Percentiles rank a stretch among this genome's conserved stretches.
Evolutionary conservation across 2,329 filamentous ascomycete genomes (phyloP).

Genomic region (Scortechinia acanthostroma): DNA sequence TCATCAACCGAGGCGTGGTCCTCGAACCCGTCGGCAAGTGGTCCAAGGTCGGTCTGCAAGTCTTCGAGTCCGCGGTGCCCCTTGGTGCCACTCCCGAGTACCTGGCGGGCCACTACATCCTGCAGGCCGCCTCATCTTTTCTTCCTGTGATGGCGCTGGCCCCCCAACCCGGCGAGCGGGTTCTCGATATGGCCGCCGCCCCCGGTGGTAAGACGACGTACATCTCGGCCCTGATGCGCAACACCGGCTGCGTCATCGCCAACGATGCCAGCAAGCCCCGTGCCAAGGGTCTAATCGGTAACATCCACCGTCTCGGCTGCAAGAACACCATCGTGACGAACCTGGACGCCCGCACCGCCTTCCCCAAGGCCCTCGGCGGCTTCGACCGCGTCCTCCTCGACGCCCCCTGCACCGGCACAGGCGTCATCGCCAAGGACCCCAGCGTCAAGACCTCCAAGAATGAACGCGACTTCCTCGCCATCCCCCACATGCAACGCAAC

Average conservation of each 20-base stretch:
- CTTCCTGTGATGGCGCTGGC: constrained; percentile 95
- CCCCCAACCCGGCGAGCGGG: constrained; percentile 83
- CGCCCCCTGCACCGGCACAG: constrained; percentile 91
- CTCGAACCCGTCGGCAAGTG: constrained; percentile 96
- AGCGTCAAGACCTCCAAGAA: constrained; percentile 98
- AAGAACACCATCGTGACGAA: constrained; percentile 94
- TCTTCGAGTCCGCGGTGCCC: constrained; percentile 74
- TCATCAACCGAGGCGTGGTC: constrained; percentile 93
- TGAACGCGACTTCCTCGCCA: constrained; percentile 83
- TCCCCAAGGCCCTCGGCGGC: constrained; percentile 87
- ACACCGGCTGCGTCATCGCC: constrained; percentile 89
- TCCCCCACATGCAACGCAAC: constrained; percentile 93
- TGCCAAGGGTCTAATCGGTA: constrained; percentile 94
- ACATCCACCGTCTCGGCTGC: constrained; percentile 88
- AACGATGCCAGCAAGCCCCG: constrained; percentile 93
- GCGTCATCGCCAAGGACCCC: constrained; percentile 94
- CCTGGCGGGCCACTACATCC: constrained; percentile 91
- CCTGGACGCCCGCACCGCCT: constrained; percentile 79
- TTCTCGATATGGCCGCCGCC: constrained; percentile 89
- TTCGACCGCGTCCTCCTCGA: constrained; percentile 93
- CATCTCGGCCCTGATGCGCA: constrained; percentile 94
- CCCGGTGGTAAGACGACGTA: constrained; percentile 95
- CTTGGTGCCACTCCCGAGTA: constrained; percentile 96
- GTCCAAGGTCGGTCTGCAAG: constrained; percentile 94
- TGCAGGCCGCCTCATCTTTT: constrained; percentile 94